Base-by-base conservation (phyloP, 2,329 filamentous ascomycete genomes). In the Colletotrichum euphorbiae region DNA sequence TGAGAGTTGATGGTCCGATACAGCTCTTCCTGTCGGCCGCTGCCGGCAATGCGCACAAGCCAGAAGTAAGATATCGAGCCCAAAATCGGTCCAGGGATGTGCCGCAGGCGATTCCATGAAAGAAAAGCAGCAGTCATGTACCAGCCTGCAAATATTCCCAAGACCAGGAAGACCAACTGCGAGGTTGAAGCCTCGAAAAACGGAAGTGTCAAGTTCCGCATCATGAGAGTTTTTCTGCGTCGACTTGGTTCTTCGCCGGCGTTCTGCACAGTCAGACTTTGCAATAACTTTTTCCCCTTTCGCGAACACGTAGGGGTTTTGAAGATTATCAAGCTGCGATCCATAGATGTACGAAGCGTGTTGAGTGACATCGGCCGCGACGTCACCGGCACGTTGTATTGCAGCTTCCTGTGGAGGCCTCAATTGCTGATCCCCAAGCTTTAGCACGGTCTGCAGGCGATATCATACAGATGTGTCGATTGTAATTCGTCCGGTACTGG, bases 21-120 rank as follows among this genome's bases (percentile, higher is more conserved):
- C n/a, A 71, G 54, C 11, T 66, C 75, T 31, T 76, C 76, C 67
- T 66, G 56, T 17, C 40, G 24, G 9, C 17, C 62, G 73, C 75
- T 54, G 71, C 72, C 21, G 69, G 74, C 36, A 70, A 74, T 19
- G 74, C 73, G 62, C 72, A 71, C 62, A 73, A 77, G 70, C 72
- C 42, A 62, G 21, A 67, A 19, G 24, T 62, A 67, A n/a, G 63
- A 67, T 33, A 67, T 50, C 12, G 40, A 50, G 12, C 36, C 58
- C 1, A 67, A 11, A 4, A 31, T 19, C 4, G 58, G 63, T 4
- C 54, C 58, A 3, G 63, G 58, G 74, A 59, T 71, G 71, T 21
- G 64, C 64, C 36, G 74, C 73, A 67, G 75, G 72, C 24, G 74
- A 74, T 62, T 75, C 74, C 13, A 75, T 73, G 71, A 17, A 15